Evolutionary conservation across 306 rosid species (phyloP).

Genomic region (Sophora flavescens): DNA sequence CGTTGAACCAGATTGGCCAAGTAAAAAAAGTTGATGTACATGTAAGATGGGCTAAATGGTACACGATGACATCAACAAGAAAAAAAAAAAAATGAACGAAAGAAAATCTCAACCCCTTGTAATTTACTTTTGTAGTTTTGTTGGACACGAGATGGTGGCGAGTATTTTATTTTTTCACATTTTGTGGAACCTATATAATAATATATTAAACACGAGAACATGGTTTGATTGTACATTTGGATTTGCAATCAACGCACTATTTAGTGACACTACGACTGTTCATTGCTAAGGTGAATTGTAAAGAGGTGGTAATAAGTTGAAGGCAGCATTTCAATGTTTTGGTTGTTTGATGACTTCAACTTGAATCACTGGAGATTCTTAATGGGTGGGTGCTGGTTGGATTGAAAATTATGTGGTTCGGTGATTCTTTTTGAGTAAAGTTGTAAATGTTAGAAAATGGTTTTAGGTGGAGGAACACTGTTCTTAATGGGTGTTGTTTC

Average conservation of each 20-base stretch:
- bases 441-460: too few relatives aligned
- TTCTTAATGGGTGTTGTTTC: too few relatives aligned
- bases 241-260: neutral
- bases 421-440: too few relatives aligned
- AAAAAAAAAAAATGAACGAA: neutral
- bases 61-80: neutral
- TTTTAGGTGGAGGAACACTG: too few relatives aligned
- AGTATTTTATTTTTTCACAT: neutral
- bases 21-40: neutral
- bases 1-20: neutral
- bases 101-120: neutral
- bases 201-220: neutral
- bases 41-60: neutral
- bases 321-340: neutral
- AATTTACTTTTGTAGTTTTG: neutral
- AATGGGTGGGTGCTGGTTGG: too few relatives aligned
- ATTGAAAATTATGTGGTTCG: too few relatives aligned
- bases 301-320: neutral
- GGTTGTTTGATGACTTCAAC: conserved; percentile 1
- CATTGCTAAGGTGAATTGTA: neutral
- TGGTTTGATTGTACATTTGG: neutral
- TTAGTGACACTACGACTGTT: neutral
- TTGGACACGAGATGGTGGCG: neutral
- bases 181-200: neutral
- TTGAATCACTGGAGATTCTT: neutral